Percentiles rank a stretch among this genome's conserved stretches.
Conservation (phyloP, 108 stramenopile species). For the Cyclotella sp. region DNA sequence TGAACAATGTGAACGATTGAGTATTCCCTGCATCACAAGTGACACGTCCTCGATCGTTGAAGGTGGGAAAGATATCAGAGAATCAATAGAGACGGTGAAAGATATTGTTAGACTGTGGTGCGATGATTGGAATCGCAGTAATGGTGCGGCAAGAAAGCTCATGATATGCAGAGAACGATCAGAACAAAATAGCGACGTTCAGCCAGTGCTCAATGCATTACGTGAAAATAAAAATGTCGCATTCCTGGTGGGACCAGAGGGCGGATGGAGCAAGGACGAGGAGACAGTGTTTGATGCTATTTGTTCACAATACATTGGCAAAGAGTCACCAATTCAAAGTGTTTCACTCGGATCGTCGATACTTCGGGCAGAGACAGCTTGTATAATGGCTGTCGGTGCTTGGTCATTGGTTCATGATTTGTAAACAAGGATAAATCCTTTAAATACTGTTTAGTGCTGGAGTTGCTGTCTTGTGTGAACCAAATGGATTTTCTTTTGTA, state of each 20-base stretch:
- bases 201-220: slow-evolving; percentile 60
- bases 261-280: slow-evolving; percentile 84
- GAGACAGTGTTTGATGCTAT: slow-evolving; percentile 55
- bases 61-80: neutral
- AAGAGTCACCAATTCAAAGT: slow-evolving; percentile 42
- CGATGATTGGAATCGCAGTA: slow-evolving; percentile 11
- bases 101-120: slow-evolving; percentile 39
- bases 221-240: slow-evolving; percentile 43
- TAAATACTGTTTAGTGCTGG: neutral
- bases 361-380: slow-evolving; percentile 84
- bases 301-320: slow-evolving; percentile 9
- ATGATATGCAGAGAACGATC: slow-evolving; percentile 75
- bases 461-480: no score
- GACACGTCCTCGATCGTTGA: slow-evolving; percentile 6
- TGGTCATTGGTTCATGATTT: slow-evolving; percentile 45
- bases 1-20: slow-evolving; percentile 87
- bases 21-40: slow-evolving; percentile 48
- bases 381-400: slow-evolving; percentile 66
- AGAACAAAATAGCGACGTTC: slow-evolving; percentile 10
- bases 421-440: neutral
- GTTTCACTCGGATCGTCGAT: slow-evolving; percentile 74
- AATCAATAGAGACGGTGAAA: slow-evolving; percentile 19
- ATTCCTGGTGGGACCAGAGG: slow-evolving; percentile 84
- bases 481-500: neutral
- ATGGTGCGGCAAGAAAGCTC: slow-evolving; percentile 6